Evolutionary conservation across 306 rosid species (phyloP).

Genomic region (Ceratonia siliqua): DNA sequence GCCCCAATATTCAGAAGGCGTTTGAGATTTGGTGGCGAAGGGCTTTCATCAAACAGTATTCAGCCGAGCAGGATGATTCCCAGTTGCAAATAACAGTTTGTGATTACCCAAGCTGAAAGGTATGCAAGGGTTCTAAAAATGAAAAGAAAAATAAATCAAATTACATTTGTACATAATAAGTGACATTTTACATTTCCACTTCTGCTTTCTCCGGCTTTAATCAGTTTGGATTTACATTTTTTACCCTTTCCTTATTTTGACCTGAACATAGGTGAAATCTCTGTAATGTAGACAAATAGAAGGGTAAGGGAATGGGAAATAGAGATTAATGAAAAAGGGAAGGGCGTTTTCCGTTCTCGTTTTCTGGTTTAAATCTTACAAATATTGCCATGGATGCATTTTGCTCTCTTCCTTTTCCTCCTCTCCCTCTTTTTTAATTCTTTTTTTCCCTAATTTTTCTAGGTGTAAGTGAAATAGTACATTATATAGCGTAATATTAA

Average conservation of each 20-base stretch:
- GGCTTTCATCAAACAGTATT: slow-evolving; percentile 67
- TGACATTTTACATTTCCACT: slow-evolving; percentile 18
- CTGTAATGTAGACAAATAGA: not conserved
- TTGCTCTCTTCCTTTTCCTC: too few species aligned
- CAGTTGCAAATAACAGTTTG: slow-evolving; percentile 70
- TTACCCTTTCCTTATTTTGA: slow-evolving; percentile 4
- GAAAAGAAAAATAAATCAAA: slow-evolving; percentile 9
- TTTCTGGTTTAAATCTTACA: not conserved
- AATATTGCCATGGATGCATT: not conserved
- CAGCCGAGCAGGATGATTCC: slow-evolving; percentile 55
- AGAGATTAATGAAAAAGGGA: not conserved
- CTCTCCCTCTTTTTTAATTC: not conserved
- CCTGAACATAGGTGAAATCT: not conserved
- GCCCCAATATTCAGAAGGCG: slow-evolving; percentile 88
- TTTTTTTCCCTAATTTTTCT: not conserved
- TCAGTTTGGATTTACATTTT: slow-evolving; percentile 20
- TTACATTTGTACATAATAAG: slow-evolving; percentile 37
- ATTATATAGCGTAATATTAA: too few species aligned
- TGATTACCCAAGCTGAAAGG: slow-evolving; percentile 59
- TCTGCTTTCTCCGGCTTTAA: slow-evolving; percentile 5
- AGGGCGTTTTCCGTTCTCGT: not conserved
- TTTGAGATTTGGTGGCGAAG: slow-evolving; percentile 99
- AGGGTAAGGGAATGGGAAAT: not conserved
- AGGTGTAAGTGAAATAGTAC: too few species aligned
- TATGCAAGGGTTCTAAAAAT: slow-evolving; percentile 4